Evolutionary conservation across 2,329 filamentous ascomycete genomes (phyloP).

Genomic region (Clarireedia sp.): DNA sequence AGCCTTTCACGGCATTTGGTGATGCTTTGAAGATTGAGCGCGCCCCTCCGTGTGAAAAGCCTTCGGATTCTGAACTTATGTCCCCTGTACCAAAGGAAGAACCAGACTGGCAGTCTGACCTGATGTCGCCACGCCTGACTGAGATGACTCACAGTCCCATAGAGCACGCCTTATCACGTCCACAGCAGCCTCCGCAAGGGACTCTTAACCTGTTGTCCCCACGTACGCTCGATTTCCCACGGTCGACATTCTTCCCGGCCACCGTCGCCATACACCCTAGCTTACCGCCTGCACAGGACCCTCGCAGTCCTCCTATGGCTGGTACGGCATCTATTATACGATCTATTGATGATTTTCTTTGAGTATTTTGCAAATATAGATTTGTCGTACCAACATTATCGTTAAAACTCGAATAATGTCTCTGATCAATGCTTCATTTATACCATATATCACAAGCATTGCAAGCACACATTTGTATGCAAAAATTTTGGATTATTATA

Average conservation of each 20-base stretch:
- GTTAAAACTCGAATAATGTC: slow-evolving; percentile 1
- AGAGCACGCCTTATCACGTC: slow-evolving; percentile 18
- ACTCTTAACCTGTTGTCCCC: slow-evolving; percentile 49
- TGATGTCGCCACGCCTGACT: slow-evolving; percentile 28
- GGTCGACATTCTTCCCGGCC: slow-evolving; percentile 51
- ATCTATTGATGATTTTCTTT: slow-evolving; percentile 72
- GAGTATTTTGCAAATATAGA: slow-evolving; percentile 25
- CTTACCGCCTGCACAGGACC: slow-evolving; percentile 42
- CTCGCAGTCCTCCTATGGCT: slow-evolving; percentile 65
- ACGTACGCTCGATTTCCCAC: slow-evolving; percentile 64
- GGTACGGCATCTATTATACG: slow-evolving; percentile 68
- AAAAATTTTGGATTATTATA: slow-evolving; percentile 5
- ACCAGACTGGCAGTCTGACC: slow-evolving; percentile 18
- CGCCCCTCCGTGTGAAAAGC: not conserved
- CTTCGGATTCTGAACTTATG: not conserved
- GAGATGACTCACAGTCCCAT: slow-evolving; percentile 29
- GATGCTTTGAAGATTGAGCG: not conserved
- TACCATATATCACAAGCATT: slow-evolving; percentile 10
- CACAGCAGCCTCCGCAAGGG: slow-evolving; percentile 16
- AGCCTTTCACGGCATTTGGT: not conserved
- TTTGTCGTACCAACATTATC: slow-evolving; percentile 1
- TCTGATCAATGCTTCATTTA: slow-evolving; percentile 7
- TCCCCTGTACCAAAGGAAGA: slow-evolving; percentile 12
- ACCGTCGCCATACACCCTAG: slow-evolving; percentile 29
- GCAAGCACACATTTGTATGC: slow-evolving; percentile 7